Evolutionary conservation across 345 rosid genomes (phyloP), one percentile per base, ranked within the genome.

Genomic region (Aquilaria sinensis): DNA sequence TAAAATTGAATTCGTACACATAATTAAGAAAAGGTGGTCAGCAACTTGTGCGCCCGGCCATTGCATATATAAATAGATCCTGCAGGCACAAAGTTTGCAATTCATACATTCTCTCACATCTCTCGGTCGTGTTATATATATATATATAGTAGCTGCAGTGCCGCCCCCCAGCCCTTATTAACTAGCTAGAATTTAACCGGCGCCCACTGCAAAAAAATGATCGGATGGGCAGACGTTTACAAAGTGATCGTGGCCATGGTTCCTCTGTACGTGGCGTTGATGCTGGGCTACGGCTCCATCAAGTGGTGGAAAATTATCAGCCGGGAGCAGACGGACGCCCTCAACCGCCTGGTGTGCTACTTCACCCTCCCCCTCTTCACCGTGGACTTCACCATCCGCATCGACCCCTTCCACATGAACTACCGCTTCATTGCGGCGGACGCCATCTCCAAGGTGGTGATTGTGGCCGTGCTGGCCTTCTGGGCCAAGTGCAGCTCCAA

Each of bases 351-450:
- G 2, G 92, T 87, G 14, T 90, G 88, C 67, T 93, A 77, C 56
- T 93, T 93, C 80, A 90, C 95, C 45, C 69, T 90, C 31, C 98
- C 98, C 1, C 77, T 93, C 31, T 90, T 87, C 75, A 69, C 90
- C 66, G 72, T 87, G 56, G 83, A 93, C 69, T 86, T 87, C 83
- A 84, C 92, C 0, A 73, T 82, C 54, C 92, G 86, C 12, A 76
- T 84, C 7, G 82, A 93, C 49, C 96, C 90, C 33, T 90, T 85
- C 79, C 9, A 80, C n/a, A 80, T 83, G 92, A 93, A 93, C 30
- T 87, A 79, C 56, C 67, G 37, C 0, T 82, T 90, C 69, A 75
- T 93, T 0, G 87, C 68, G 0, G 97, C 92, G 0, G 97, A 90
- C 58, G 77, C 77, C 6, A 61, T 93, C 6, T 87, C 98, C 5